Evolutionary conservation across 495 filamentous ascomycete genomes (phyloP), one percentile per base, ranked within the genome.

Genomic region (Lophium mytilinum): DNA sequence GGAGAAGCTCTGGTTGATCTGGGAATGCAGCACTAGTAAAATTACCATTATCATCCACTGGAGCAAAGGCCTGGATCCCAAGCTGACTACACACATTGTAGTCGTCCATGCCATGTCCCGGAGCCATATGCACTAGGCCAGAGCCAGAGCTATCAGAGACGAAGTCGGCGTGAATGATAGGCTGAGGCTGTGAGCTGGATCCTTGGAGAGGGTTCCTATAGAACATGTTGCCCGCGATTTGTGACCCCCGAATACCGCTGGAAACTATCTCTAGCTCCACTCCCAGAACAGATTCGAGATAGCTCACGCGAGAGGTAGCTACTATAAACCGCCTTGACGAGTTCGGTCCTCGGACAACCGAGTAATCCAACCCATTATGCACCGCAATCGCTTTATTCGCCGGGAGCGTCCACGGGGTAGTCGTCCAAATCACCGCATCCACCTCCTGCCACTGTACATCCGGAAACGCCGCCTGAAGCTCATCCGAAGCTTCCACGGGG

Each of bases 81-180:
- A 80, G 66, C 6, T 71, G 54, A 43, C 76, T 75, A 69, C 92
- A 96, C 7, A 87, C 82, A 56, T 90, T 80, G 62, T 97, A 99
- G 69, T 99, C 93, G 36, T 99, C 93, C 76, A 95, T 90, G 37
- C 93, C 93, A 65, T 97, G 94, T 0, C 94, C 93, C 18, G 93
- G 92, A 9, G 93, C 93, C 49, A 88, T 80, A 72, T 99, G 93
- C 40, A 97, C 94, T 21, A 99, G 75, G 14, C 93, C 93, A 45
- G 93, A 88, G 17, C 93, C 93, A 24, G 91, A 94, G 36, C 84
- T 81, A 0, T 84, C 81, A 7, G 89, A 86, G 14, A 97, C 94
- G 71, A 96, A 97, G 55, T 86, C 78, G 4, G 88, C 94, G 50
- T 83, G 77, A 48, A 97, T 79, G 14, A 97, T 73, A 0, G 82